Evolutionary conservation across 805 yeast genomes (phyloP).

Genomic region (Saccharomycopsis malanga): DNA sequence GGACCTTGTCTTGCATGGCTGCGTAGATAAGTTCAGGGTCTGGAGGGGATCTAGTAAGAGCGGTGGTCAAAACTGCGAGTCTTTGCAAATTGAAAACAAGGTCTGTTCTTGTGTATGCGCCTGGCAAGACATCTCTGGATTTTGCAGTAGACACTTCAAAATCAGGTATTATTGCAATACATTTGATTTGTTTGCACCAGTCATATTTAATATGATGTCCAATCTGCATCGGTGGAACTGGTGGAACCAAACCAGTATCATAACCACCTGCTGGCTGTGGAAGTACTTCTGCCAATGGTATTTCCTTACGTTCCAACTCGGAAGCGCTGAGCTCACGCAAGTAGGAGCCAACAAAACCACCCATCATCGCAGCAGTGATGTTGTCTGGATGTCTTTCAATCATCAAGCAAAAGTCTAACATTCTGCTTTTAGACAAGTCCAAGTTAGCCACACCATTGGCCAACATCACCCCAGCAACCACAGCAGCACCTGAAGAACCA

Average conservation of each 20-base stretch:
- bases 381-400: constrained; percentile 98
- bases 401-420: constrained; percentile 92
- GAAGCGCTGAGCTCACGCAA: constrained; percentile 69
- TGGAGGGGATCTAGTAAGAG: constrained; percentile 80
- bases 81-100: constrained; percentile 91
- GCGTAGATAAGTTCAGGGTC: constrained; percentile 78
- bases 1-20: constrained; percentile 94
- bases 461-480: constrained; percentile 89
- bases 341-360: constrained; percentile 96
- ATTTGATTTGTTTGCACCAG: constrained; percentile 76
- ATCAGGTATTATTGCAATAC: constrained; percentile 87
- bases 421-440: constrained; percentile 65
- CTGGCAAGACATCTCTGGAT: constrained; percentile 84
- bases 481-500: constrained; percentile 98
- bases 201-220: constrained; percentile 84
- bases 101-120: constrained; percentile 68
- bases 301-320: constrained; percentile 69
- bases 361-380: constrained; percentile 98
- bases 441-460: constrained; percentile 81
- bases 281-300: constrained; percentile 78
- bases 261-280: constrained; percentile 70
- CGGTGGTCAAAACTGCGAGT: constrained; percentile 85
- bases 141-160: constrained; percentile 93
- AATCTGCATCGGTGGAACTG: constrained; percentile 76
- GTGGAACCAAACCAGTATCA: constrained; percentile 63